Percentiles rank a stretch among this genome's conserved stretches.
phyloP scores from a whole-genome alignment of 192 early-diverging fungal species.

The Coemansia sp. region DNA sequence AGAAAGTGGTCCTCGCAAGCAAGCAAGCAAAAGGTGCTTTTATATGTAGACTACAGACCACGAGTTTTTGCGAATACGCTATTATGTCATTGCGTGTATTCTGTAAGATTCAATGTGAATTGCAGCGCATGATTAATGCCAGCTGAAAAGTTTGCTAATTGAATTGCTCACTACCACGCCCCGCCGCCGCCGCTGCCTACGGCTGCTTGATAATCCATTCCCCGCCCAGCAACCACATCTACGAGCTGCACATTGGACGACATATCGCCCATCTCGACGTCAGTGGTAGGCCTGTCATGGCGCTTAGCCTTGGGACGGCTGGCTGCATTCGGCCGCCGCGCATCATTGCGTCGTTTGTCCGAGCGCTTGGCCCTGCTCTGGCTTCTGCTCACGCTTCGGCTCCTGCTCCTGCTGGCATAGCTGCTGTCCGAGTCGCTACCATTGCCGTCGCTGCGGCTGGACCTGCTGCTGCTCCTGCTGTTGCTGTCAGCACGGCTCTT shows the following conservation, averaged over 20 bases:
- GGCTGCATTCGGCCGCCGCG: neutral
- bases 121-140: too few species aligned
- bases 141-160: too few species aligned
- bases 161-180: neutral
- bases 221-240: neutral
- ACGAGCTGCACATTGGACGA: neutral
- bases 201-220: neutral
- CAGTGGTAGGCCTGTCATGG: neutral
- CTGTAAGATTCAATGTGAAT: too few species aligned
- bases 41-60: too few species aligned
- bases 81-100: too few species aligned
- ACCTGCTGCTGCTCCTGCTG: constrained; percentile 6
- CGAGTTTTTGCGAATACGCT: too few species aligned
- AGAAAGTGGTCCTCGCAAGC: too few species aligned
- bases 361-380: constrained; percentile 11
- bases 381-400: constrained; percentile 16
- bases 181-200: neutral
- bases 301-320: neutral
- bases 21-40: too few species aligned
- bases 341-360: neutral
- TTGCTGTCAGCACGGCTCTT: constrained; percentile 7
- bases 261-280: neutral
- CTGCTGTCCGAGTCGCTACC: constrained; percentile 20
- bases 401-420: constrained; percentile 14
- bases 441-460: constrained; percentile 15